Conservation (phyloP, 2,329 filamentous ascomycete genomes). For the Furcasterigmium sp. region DNA sequence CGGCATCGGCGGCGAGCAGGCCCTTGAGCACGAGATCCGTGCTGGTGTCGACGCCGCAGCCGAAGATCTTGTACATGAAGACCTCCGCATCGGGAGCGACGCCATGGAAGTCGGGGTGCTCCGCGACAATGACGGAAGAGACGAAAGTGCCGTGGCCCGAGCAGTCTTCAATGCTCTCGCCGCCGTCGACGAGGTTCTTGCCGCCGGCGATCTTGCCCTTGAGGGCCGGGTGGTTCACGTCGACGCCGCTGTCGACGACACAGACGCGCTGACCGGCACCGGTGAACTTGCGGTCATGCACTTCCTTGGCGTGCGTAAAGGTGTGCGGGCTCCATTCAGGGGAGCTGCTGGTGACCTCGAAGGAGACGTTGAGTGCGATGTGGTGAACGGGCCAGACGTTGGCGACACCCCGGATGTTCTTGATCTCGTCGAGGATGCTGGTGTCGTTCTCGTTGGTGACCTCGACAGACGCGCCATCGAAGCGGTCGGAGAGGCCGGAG, state of each 20-base stretch:
- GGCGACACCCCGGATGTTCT: slow-evolving; percentile 3
- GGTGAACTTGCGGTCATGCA: slow-evolving; percentile 13
- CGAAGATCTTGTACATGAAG: slow-evolving; percentile 19
- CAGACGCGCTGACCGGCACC: slow-evolving; percentile 14
- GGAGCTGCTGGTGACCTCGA: slow-evolving; percentile 4
- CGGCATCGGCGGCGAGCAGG: slow-evolving; percentile 14
- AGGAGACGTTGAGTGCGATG: slow-evolving; percentile 13
- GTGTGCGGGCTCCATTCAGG: slow-evolving; percentile 13
- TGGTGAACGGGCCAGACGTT: slow-evolving; percentile 6
- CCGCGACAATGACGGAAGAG: slow-evolving; percentile 8
- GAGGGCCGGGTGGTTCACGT: slow-evolving; percentile 11
- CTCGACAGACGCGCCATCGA: slow-evolving; percentile 8
- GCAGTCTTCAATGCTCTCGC: slow-evolving; percentile 11
- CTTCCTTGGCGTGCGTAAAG: slow-evolving; percentile 10
- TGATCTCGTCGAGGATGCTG: slow-evolving; percentile 3
- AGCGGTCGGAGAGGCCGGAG: slow-evolving; percentile 6
- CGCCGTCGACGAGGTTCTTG: slow-evolving; percentile 12
- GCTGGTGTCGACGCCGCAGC: slow-evolving; percentile 8
- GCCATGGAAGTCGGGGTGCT: slow-evolving; percentile 9
- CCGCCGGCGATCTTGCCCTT: slow-evolving; percentile 12
- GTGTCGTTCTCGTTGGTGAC: slow-evolving; percentile 5
- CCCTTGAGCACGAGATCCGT: slow-evolving; percentile 16
- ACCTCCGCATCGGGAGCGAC: slow-evolving; percentile 15
- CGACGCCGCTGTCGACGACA: slow-evolving; percentile 14
- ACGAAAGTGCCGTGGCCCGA: slow-evolving; percentile 15